Evolutionary conservation across 73 alveolate genomes (phyloP), one percentile per base, ranked within the genome.

Genomic region (Diophrys sp.): DNA sequence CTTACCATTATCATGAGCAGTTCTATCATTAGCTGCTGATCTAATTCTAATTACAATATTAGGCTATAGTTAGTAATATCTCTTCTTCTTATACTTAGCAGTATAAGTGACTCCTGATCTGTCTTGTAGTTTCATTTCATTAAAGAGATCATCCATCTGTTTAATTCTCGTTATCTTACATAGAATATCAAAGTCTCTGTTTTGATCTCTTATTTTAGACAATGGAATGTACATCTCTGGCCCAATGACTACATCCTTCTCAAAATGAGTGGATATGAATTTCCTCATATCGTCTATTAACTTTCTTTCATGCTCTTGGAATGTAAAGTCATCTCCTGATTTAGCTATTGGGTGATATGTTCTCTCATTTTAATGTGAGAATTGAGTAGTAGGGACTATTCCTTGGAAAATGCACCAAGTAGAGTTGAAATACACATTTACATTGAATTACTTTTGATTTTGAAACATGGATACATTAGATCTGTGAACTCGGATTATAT

Each of bases 391-490:
- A 11, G 62, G 18, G 5, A 44, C 62, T 44, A 44, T 11, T 33
- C 73, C 81, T 1, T 54, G 27, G 81, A 67, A 83, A 34, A 83
- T 77, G 31, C 78, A 76, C 91, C 91, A 83, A 28, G 91, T 73
- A 33, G 82, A 57, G 71, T 83, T 83, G 76, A 56, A 83, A 77
- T 31, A 76, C n/a, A 83, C 82, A 67, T 76, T 75, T 1, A 75
- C 91, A 66, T 83, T 83, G 91, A 83, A 83, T 66, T 83, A 70
- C 34, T 75, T 83, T 29, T 75, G 67, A n/a, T 75, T 72, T 14
- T 83, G 67, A 85, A 73, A 76, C 26, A 76, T 57, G 18, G 81
- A 29, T 11, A 74, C 57, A 33, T 31, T 69, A 23, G 91, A 83
- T 68, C 83, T 57, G 77, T 83, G 85, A 24, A 83, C 85, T 26